A percentile compares a stretch with the other conserved stretches of the same genome.
Evolutionary conservation across 306 rosid species (phyloP).

Genomic region (Cucumis cinereus): DNA sequence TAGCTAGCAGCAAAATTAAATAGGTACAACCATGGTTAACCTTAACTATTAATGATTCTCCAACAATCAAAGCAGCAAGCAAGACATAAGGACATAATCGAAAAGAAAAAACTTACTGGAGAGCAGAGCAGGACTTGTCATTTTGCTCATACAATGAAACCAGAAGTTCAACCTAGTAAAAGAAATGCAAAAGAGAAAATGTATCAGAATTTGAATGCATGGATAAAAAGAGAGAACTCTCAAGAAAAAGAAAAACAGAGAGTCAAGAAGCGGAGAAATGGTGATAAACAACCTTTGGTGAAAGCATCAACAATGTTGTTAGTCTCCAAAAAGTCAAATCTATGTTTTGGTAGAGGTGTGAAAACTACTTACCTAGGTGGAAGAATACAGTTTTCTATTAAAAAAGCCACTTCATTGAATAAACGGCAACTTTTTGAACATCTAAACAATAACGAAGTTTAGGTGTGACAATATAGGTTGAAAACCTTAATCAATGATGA

Average conservation of each 20-base stretch:
- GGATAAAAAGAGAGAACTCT: too few relatives aligned
- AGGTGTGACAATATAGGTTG: too few relatives aligned
- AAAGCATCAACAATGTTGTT: slow-evolving; percentile 86
- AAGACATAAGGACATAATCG: not conserved
- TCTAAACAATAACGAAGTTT: too few relatives aligned
- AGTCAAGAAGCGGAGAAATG: not conserved
- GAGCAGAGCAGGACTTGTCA: slow-evolving; percentile 92
- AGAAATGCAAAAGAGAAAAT: not conserved
- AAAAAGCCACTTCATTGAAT: too few relatives aligned
- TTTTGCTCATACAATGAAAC: slow-evolving; percentile 89
- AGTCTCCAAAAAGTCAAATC: slow-evolving; percentile 77
- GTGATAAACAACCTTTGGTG: slow-evolving; percentile 56
- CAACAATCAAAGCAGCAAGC: not conserved
- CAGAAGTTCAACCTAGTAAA: slow-evolving; percentile 35
- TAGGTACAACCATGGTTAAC: not conserved
- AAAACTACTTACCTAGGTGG: too few relatives aligned
- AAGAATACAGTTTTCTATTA: too few relatives aligned
- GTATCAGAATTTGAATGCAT: not conserved
- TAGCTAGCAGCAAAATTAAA: not conserved
- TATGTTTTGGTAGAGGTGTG: too few relatives aligned
- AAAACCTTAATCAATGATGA: too few relatives aligned
- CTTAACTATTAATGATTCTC: too few relatives aligned
- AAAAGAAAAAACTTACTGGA: slow-evolving; percentile 40
- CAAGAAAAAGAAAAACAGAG: not conserved
- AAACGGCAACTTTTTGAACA: too few relatives aligned